Base-by-base conservation (phyloP, 768 basidiomycete genomes). In the Pleurotus salmoneostramineus region DNA sequence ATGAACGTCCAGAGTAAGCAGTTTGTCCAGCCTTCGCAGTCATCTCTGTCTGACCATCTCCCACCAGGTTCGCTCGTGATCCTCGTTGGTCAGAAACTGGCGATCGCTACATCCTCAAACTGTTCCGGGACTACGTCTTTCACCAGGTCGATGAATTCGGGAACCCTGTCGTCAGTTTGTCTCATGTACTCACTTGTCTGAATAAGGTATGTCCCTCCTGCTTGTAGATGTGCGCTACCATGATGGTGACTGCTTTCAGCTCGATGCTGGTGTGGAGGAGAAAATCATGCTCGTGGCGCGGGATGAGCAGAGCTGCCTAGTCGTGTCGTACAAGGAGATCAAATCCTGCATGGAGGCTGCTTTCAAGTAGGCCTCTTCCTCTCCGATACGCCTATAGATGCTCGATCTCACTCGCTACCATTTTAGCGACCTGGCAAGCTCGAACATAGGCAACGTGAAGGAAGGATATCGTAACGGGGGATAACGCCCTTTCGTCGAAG, bases 81-180 rank as follows among this genome's bases (percentile, higher is more conserved):
- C 86, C 92, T 1, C 83, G 95, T 2, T 99, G 97, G 97, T 95
- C 95, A 10, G 97, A 99, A 68, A 98, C 97, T 0, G 97, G 97
- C 1, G 97, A 99, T 67, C 79, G 96, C 60, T 99, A 99, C 69
- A 93, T 98, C 68, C 83, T 99, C 77, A 98, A 97, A 78, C 82
- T 99, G 47, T 98, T 99, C 81, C 83, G 97, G 14, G 97, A 99
- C 71, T 95, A 91, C 64, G 95, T 99, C 27, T 99, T 99, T 72
- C 97, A 99, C 68, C 95, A 97, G 70, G 89, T 97, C 43, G 95
- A 97, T 62, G 92, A 94, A 66, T 81, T 84, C 62, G 92, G 93
- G 7, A 86, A 89, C 55, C 95, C 97, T 0, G 84, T 97, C 14
- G 78, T 98, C 57, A 95, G 95, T 67, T 73, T 99, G 59, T 83